Base-by-base conservation (phyloP, 768 basidiomycete species). In the Boletus huronensis region DNA sequence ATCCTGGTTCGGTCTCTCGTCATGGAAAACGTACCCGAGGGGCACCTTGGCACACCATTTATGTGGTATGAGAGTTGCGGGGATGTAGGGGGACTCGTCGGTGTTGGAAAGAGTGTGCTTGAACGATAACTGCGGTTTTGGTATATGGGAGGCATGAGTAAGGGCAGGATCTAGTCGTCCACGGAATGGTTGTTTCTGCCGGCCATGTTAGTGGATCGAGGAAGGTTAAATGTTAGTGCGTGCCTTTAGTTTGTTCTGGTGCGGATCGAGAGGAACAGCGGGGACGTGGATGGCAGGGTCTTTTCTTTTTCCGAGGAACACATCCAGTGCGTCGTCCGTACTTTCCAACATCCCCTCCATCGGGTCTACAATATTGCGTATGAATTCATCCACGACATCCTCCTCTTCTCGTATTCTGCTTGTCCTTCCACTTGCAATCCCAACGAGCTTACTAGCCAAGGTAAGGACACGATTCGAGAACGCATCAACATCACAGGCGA, bases 1-100 rank as follows among this genome's bases (percentile, higher is more conserved):
- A 32, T 46, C 40, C 21, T 74, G 74, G 34, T 43, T 50, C 28
- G 32, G 44, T 32, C 26, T 32, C 36, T 62, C 55, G 31, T 76
- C 69, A 11, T 67, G 72, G 50, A 77, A 79, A 39, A 75, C 67
- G 63, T 88, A 82, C 14, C 88, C 88, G n/a, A 93, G 75, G 2
- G 93, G 91, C 1, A 93, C 86, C 68, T 85, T 79, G 3, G 92
- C 87, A 64, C 95, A 86, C 68, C 84, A 88, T 72, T 97, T 98
- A 62, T 84, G 82, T 0, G 79, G 68, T 17, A 97, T 75, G 49
- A 64, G 64, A 23, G 62, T 34, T 3, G 77, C 73, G 0, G 93
- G 90, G 54, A 77, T 77, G 84, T 90, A 95, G 0, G 81, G 76
- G 3, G 77, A 60, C 25, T 71, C 62, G 51, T 82, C 77, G 23